Evolutionary conservation across 2,329 filamentous ascomycete species (phyloP).

Genomic region (Aspergillus sp.): DNA sequence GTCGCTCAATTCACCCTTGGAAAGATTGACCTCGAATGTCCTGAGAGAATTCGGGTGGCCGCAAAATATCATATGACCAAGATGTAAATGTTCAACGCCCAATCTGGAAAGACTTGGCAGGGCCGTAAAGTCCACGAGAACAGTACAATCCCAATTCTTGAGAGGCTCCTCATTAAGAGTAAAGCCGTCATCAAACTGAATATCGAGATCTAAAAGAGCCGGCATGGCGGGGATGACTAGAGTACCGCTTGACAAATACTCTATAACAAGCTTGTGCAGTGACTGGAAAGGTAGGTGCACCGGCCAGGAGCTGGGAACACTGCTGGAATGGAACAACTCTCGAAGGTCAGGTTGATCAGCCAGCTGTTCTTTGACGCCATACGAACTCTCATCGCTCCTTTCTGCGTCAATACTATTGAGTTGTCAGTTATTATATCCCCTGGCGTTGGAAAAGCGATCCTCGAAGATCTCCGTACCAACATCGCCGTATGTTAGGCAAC

Average conservation of each 20-base stretch:
- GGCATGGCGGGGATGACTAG: constrained; percentile 1
- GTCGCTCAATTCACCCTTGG: background rate
- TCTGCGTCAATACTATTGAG: constrained; percentile 1
- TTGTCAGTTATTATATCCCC: background rate
- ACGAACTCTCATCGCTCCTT: constrained; percentile 1
- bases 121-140: background rate
- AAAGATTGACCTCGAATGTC: background rate
- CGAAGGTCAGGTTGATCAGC: background rate
- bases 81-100: background rate
- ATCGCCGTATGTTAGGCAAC: constrained; percentile 2
- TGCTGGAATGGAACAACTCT: background rate
- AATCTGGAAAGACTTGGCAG: constrained; percentile 2
- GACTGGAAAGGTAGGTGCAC: background rate
- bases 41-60: background rate
- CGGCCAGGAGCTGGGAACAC: background rate
- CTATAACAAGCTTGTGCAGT: background rate
- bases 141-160: constrained; percentile 1
- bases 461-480: background rate
- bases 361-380: background rate
- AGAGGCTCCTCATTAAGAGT: background rate
- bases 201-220: constrained; percentile 1
- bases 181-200: background rate
- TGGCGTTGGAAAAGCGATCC: constrained; percentile 1
- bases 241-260: background rate
- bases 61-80: constrained; percentile 1